Evolutionary conservation across 257 asterid genomes (phyloP).

Genomic region (Ehretia macrophylla): DNA sequence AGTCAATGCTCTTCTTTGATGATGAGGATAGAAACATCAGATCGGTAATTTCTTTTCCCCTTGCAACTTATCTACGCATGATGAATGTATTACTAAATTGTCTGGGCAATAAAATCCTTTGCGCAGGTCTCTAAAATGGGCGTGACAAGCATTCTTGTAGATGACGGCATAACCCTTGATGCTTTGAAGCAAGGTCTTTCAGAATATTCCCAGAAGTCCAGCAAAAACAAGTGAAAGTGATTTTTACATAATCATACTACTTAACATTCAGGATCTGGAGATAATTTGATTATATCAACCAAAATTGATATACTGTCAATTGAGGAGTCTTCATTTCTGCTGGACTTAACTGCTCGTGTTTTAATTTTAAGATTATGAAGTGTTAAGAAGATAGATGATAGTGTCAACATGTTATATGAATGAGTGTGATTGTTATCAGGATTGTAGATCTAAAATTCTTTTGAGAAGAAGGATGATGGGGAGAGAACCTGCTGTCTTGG

Average conservation of each 20-base stretch:
- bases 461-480: too few relatives aligned
- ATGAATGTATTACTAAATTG: background rate
- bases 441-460: too few relatives aligned
- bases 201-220: slow-evolving; percentile 21
- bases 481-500: too few relatives aligned
- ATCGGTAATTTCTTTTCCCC: slow-evolving; percentile 5
- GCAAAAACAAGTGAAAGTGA: slow-evolving; percentile 8
- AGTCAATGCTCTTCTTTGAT: slow-evolving; percentile 33
- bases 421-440: too few relatives aligned
- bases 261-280: too few relatives aligned
- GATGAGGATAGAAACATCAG: slow-evolving; percentile 34
- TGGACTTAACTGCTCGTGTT: too few relatives aligned
- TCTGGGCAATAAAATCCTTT: background rate
- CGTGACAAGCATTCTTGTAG: slow-evolving; percentile 28
- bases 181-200: slow-evolving; percentile 32
- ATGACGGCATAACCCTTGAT: slow-evolving; percentile 25
- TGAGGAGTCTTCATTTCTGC: too few relatives aligned
- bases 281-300: too few relatives aligned
- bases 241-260: background rate
- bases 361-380: too few relatives aligned
- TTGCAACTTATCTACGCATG: background rate
- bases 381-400: too few relatives aligned
- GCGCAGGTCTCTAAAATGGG: slow-evolving; percentile 34
- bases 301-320: too few relatives aligned
- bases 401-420: too few relatives aligned